phyloP scores from a whole-genome alignment of 164 flowering plant species.

The Kingdonia uniflora region DNA sequence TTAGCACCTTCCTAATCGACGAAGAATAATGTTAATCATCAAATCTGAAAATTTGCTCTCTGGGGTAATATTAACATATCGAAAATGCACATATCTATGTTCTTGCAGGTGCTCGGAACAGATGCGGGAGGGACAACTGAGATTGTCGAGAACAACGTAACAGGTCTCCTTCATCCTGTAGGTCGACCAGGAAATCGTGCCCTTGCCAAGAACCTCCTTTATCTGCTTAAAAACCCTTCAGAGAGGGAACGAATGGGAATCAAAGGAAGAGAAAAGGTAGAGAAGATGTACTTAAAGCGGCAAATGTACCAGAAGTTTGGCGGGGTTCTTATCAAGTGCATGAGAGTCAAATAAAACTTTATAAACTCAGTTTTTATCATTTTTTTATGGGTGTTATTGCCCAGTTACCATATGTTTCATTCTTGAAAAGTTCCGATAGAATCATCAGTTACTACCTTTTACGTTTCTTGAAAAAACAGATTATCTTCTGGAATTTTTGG shows the following conservation, averaged over 20 bases:
- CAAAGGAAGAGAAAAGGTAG: constrained; percentile 64
- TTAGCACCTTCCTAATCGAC: too few relatives aligned
- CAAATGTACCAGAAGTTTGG: constrained; percentile 76
- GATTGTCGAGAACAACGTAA: constrained; percentile 79
- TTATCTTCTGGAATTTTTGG: too few relatives aligned
- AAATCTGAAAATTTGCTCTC: too few relatives aligned
- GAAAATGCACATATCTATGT: too few relatives aligned
- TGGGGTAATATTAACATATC: too few relatives aligned
- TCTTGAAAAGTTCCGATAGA: background rate
- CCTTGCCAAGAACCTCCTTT: constrained; percentile 57
- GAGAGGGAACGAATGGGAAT: constrained; percentile 63
- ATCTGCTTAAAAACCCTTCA: constrained; percentile 51
- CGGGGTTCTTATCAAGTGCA: constrained; percentile 54
- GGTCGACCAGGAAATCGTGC: constrained; percentile 58
- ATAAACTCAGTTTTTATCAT: background rate
- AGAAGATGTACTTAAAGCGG: constrained; percentile 69
- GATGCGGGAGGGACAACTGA: constrained; percentile 93
- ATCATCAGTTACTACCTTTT: too few relatives aligned
- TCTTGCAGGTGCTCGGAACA: constrained; percentile 80
- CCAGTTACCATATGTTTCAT: background rate
- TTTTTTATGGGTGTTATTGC: background rate
- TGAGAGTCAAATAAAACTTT: constrained; percentile 52
- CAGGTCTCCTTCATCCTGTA: constrained; percentile 81
- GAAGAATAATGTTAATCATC: too few relatives aligned
- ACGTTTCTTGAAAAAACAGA: too few relatives aligned